These are phyloP conservation scores for Davidsoniella virescens DNA, from an alignment of 2,329 filamentous ascomycete species.

Conservation along the genomic window DNA sequence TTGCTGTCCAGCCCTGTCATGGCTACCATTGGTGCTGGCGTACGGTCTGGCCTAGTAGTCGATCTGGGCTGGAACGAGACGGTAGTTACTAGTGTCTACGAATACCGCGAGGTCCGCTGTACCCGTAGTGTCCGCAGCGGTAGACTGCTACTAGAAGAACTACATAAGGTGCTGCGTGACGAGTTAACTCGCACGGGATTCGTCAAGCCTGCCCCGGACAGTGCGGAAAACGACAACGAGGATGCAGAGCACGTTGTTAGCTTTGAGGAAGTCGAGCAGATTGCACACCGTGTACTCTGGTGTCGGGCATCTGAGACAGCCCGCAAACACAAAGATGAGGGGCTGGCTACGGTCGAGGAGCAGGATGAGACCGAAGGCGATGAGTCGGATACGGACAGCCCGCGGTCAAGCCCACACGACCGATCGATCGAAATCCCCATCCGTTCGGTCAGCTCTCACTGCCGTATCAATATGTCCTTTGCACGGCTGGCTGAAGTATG, in stretches of 20 bases:
- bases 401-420: conserved; percentile 1
- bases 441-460: conserved; percentile 31
- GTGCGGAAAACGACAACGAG: conserved; percentile 9
- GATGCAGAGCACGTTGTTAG: conserved; percentile 28
- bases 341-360: conserved; percentile 37
- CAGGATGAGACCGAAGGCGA: conserved; percentile 35
- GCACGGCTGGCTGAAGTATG: conserved; percentile 55
- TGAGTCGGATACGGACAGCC: conserved; percentile 1
- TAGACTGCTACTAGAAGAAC: conserved; percentile 51
- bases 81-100: conserved; percentile 69
- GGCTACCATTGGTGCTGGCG: conserved; percentile 58
- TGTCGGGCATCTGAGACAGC: conserved; percentile 31
- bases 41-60: conserved; percentile 72
- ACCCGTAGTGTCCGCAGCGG: conserved; percentile 59
- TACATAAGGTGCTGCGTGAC: conserved; percentile 45
- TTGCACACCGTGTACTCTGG: conserved; percentile 62
- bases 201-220: conserved; percentile 15
- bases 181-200: conserved; percentile 19
- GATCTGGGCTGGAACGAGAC: conserved; percentile 92
- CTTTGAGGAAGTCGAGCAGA: conserved; percentile 71
- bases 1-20: conserved; percentile 65
- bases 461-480: conserved; percentile 49
- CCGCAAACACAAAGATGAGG: conserved; percentile 17
- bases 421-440: conserved; percentile 27
- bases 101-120: conserved; percentile 67